A percentile compares a stretch with the other conserved stretches of the same genome.
These are phyloP conservation scores for Colletotrichum simmondsii DNA, from an alignment of 2,329 filamentous ascomycete species.

Conservation along the genomic window DNA sequence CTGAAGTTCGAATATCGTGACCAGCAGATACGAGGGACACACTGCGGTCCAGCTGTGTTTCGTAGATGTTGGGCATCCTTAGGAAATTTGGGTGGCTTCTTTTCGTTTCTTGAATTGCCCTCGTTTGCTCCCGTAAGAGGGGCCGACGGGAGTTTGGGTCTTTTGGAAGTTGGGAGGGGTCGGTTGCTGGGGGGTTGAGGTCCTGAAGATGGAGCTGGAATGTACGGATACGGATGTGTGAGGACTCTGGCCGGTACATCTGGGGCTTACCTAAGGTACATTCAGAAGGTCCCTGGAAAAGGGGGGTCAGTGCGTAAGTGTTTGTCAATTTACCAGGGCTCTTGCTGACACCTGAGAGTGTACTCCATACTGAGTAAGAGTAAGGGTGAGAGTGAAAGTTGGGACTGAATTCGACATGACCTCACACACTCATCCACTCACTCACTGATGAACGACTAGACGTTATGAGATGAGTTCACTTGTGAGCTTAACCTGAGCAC, in stretches of 20 bases:
- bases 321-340: neutral
- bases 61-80: neutral
- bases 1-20: neutral
- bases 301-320: neutral
- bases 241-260: neutral
- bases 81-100: neutral
- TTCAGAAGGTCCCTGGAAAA: neutral
- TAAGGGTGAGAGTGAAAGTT: neutral
- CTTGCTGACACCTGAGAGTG: neutral
- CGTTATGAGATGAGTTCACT: neutral
- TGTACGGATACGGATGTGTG: too few relatives aligned
- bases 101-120: constrained; percentile 12
- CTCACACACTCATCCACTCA: neutral
- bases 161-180: neutral
- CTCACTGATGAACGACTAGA: neutral
- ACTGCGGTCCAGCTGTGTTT: neutral
- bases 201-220: neutral
- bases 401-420: neutral
- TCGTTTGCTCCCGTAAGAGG: constrained; percentile 21
- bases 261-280: neutral
- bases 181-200: neutral
- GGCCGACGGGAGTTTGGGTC: neutral
- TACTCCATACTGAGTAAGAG: too few relatives aligned
- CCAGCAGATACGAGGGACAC: neutral
- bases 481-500: neutral